Conservation (phyloP, 2,329 filamentous ascomycete species). For the Penicillium corylophilum region DNA sequence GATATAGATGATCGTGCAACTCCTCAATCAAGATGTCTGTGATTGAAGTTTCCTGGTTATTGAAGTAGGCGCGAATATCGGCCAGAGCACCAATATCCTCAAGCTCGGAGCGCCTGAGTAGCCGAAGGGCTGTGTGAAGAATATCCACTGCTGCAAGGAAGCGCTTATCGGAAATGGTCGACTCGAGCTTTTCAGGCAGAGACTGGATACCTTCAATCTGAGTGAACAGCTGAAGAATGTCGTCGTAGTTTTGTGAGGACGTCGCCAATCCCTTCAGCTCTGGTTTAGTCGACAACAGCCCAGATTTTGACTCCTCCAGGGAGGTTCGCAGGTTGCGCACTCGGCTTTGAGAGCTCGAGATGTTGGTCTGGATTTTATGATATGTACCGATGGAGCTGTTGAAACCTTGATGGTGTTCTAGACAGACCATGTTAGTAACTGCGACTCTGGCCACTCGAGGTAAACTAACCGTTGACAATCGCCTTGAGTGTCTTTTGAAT, state of each 20-base stretch:
- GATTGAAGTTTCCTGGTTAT: slow-evolving; percentile 86
- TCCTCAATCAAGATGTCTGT: slow-evolving; percentile 98
- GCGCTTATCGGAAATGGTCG: slow-evolving; percentile 91
- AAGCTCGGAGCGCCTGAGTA: slow-evolving; percentile 82
- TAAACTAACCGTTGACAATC: slow-evolving; percentile 73
- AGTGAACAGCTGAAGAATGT: slow-evolving; percentile 77
- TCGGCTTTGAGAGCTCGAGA: slow-evolving; percentile 81
- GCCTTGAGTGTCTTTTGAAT: slow-evolving; percentile 90
- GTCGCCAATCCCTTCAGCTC: slow-evolving; percentile 88
- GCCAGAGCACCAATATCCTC: slow-evolving; percentile 86
- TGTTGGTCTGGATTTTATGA: slow-evolving; percentile 95
- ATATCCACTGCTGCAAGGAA: slow-evolving; percentile 92
- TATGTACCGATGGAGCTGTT: slow-evolving; percentile 99
- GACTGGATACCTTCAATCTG: slow-evolving; percentile 85
- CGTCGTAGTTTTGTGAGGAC: slow-evolving; percentile 86
- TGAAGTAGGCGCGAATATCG: slow-evolving; percentile 82
- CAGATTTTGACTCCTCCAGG: slow-evolving; percentile 75
- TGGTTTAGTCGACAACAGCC: slow-evolving; percentile 79
- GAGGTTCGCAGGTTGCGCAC: slow-evolving; percentile 81
- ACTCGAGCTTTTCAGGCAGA: slow-evolving; percentile 89
- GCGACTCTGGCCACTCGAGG: neutral
- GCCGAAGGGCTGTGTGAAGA: slow-evolving; percentile 79
- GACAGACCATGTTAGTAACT: neutral
- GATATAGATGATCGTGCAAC: slow-evolving; percentile 91
- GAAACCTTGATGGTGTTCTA: slow-evolving; percentile 96